Base-by-base conservation (phyloP, 129 eudicot species). In the Helichrysum umbraculigerum region DNA sequence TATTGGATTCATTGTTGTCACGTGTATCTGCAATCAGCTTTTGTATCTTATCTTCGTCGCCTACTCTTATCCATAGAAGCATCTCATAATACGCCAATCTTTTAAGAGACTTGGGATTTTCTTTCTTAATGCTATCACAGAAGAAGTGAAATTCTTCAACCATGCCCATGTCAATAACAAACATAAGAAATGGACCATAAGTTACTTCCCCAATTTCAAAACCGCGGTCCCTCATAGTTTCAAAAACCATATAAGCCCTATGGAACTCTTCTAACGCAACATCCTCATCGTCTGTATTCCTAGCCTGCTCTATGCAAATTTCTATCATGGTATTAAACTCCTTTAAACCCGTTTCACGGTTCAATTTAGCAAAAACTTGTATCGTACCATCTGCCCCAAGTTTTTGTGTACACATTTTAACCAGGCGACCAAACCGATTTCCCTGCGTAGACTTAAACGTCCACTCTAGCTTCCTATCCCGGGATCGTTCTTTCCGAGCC, bases 61-160 rank as follows among this genome's bases (percentile, higher is more conserved):
- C 77, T 35, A 87, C 79, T 56, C 80, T 83, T 71, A 89, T 78
- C 86, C 91, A 86, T 37, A 94, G 83, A 77, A 87, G 84, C 99
- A 94, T 94, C 83, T 94, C 97, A 72, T 91, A 94, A 76, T 87
- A 94, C 68, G 94, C 87, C 56, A 95, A 75, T 72, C 88, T 86
- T 66, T 86, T 70, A 79, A 72, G 79, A 69, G 93, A 84, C 50
- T 75, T 80, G 35, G 89, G 81, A 83, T 87, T 87, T 29, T 87
- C 92, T 42, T 89, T 87, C 82, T 47, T 87, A 63, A 94, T 81
- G 56, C 79, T 70, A 41, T 84, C 79, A 76, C 78, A 68, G 59
- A 86, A 89, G 63, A 85, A 84, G 63, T 83, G 81, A 78, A 91
- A 94, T 65, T 94, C 97, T 33, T 91, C 84, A 67, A 72, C 89